Evolutionary conservation across 164 flowering plant genomes (phyloP).

Genomic region (Umbellularia californica): DNA sequence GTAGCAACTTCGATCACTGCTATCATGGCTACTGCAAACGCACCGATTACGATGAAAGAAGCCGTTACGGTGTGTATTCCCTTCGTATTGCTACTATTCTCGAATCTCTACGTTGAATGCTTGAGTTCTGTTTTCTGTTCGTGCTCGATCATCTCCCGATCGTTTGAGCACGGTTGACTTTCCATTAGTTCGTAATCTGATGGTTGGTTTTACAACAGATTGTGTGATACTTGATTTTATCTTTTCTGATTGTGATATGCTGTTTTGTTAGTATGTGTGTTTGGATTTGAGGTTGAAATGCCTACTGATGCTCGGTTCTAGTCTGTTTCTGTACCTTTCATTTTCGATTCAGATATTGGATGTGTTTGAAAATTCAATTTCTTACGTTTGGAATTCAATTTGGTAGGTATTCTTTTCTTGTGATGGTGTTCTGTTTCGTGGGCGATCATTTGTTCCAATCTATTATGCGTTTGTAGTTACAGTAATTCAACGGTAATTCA

Average conservation of each 20-base stretch:
- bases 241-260: not conserved
- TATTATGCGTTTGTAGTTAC: not conserved
- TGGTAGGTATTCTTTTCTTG: too few species aligned
- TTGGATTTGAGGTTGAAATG: not conserved
- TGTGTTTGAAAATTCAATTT: not conserved
- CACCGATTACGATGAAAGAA: slow-evolving; percentile 64
- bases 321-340: not conserved
- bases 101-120: not conserved
- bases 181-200: not conserved
- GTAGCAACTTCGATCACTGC: not conserved
- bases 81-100: not conserved
- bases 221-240: not conserved
- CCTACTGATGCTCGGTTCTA: not conserved
- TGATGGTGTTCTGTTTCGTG: too few species aligned
- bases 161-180: not conserved
- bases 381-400: not conserved
- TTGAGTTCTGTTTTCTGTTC: not conserved
- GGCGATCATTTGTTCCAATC: not conserved
- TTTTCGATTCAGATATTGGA: not conserved
- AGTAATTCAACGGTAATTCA: not conserved
- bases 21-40: not conserved
- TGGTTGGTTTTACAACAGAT: not conserved
- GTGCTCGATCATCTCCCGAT: not conserved
- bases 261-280: not conserved
- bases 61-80: slow-evolving; percentile 53